Percentiles rank a stretch among this genome's conserved stretches.
Evolutionary conservation across 306 rosid species (phyloP).

Genomic region (Clitoria ternatea): DNA sequence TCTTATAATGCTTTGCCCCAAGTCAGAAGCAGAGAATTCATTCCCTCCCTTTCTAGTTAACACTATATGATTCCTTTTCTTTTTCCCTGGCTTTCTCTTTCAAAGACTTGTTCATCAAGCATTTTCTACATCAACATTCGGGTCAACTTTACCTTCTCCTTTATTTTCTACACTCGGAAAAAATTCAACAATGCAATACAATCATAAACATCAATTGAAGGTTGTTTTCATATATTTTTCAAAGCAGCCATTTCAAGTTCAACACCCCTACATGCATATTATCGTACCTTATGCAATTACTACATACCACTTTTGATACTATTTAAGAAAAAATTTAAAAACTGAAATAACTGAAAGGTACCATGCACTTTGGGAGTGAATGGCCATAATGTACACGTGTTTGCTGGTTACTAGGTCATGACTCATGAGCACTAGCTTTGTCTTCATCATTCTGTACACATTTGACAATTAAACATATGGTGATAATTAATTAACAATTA

Average conservation of each 20-base stretch:
- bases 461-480: slow-evolving; percentile 32
- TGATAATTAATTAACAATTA: slow-evolving; percentile 25
- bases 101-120: slow-evolving; percentile 22
- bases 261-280: not conserved
- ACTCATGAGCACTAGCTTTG: slow-evolving; percentile 23
- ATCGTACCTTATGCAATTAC: not conserved
- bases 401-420: slow-evolving; percentile 20
- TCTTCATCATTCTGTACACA: slow-evolving; percentile 23
- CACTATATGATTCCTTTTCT: slow-evolving; percentile 19
- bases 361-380: slow-evolving; percentile 8
- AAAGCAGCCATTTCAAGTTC: slow-evolving; percentile 1
- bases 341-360: slow-evolving; percentile 34
- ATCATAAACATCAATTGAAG: not conserved
- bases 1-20: slow-evolving; percentile 35
- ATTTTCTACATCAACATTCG: not conserved
- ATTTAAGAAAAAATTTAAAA: not conserved
- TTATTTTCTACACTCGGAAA: not conserved
- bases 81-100: not conserved
- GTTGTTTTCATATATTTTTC: not conserved
- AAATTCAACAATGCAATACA: not conserved
- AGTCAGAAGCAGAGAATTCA: slow-evolving; percentile 41
- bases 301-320: not conserved
- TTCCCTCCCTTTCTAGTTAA: slow-evolving; percentile 27
- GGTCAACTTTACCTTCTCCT: slow-evolving; percentile 17
- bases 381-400: slow-evolving; percentile 23